Base-by-base conservation (phyloP, 768 basidiomycete genomes). In the Pulveroboletus sp. region DNA sequence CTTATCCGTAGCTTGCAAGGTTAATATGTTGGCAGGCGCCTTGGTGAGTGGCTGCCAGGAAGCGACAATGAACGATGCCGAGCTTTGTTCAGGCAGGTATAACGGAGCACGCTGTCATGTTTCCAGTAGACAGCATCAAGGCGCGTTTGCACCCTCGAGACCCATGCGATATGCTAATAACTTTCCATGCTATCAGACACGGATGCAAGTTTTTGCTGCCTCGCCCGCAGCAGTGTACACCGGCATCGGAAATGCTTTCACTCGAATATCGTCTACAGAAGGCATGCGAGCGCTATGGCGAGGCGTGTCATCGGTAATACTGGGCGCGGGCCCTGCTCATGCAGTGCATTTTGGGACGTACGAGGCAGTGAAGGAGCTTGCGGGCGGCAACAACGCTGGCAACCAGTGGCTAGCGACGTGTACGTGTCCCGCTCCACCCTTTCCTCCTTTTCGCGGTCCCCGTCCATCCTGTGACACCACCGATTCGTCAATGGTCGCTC, bases 81-180 rank as follows among this genome's bases (percentile, higher is more conserved):
- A 68, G 23, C n/a, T 10, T 37, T 57, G 23, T 50, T 22, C 66
- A 95, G 93, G 96, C 96, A 60, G 96, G 96, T 53, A 98, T 99
- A 60, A 93, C 94, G 46, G 96, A 99, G 69, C 96, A 99, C 73
- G 89, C 93, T 26, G 93, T 96, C 66, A 98, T 99, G 88, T 99
- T 90, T 67, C 96, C 96, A 6, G 75, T 98, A 55, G 96, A 99
- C 73, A 95, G 92, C 63, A 97, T 99, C 67, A 99, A 99, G 79
- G 96, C 90, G 50, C 51, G 85, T 71, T 11, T 39, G 13, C 51
- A 43, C 29, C 39, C 46, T 22, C 40, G 30, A 22, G 5, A n/a
- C 29, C 22, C 35, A 12, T 36, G 34, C 13, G 38, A n/a, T 14
- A 17, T 42, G 35, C 50, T 58, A 46, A 55, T 56, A 39, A 53